A percentile compares a stretch with the other conserved stretches of the same genome.
Evolutionary conservation across 179 eudicot species (phyloP).

Genomic region (Beta lomatogona): DNA sequence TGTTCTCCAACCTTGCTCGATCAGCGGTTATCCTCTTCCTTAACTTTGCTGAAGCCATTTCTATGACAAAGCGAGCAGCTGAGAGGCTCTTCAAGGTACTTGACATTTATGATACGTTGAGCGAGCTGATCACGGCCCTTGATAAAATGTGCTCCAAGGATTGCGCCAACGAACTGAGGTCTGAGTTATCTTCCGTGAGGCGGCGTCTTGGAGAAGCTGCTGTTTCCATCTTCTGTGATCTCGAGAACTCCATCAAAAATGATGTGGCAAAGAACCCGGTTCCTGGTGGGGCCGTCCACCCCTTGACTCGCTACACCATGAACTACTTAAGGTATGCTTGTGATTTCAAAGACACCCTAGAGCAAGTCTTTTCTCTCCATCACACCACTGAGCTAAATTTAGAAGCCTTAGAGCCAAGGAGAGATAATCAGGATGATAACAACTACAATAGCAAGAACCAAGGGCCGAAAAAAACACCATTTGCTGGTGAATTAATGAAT

Average conservation of each 20-base stretch:
- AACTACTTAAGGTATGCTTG: constrained; percentile 73
- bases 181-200: constrained; percentile 39
- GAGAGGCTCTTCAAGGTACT: constrained; percentile 74
- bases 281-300: constrained; percentile 82
- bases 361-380: constrained; percentile 47
- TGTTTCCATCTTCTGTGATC: constrained; percentile 55
- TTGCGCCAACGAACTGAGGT: constrained; percentile 32
- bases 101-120: constrained; percentile 65
- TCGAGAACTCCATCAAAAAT: constrained; percentile 60
- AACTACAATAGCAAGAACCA: constrained; percentile 4
- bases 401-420: constrained; percentile 10
- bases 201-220: constrained; percentile 62
- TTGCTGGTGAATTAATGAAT: constrained; percentile 41
- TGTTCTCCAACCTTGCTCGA: constrained; percentile 48
- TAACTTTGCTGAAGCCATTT: constrained; percentile 65
- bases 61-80: constrained; percentile 55
- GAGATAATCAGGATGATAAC: constrained; percentile 15
- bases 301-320: constrained; percentile 74
- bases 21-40: constrained; percentile 55
- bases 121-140: constrained; percentile 35
- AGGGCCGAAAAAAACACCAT: constrained; percentile 37
- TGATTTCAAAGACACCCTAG: constrained; percentile 61
- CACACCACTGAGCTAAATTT: constrained; percentile 16
- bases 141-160: constrained; percentile 31
- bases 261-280: constrained; percentile 58